These are phyloP conservation scores for Xylogone sp. DNA, from an alignment of 2,329 filamentous ascomycete genomes.

Conservation along the genomic window DNA sequence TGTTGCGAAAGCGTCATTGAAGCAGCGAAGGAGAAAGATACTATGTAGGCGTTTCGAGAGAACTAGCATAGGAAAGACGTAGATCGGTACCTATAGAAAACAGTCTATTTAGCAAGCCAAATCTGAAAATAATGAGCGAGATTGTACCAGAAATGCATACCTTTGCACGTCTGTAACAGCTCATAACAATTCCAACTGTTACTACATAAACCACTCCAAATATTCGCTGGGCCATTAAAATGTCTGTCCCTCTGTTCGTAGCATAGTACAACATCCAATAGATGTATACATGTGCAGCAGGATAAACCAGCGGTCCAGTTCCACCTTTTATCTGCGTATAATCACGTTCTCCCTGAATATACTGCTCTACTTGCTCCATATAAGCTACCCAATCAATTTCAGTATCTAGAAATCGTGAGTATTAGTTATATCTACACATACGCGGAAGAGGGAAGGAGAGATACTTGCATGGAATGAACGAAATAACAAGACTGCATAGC, in stretches of 20 bases:
- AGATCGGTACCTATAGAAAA: constrained; percentile 66
- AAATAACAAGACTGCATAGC: constrained; percentile 24
- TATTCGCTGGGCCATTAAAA: constrained; percentile 75
- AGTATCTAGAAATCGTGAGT: constrained; percentile 70
- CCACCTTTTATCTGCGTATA: constrained; percentile 82
- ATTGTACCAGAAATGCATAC: constrained; percentile 36
- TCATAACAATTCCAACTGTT: constrained; percentile 72
- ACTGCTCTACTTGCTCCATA: constrained; percentile 87
- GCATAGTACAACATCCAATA: constrained; percentile 77
- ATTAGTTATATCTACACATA: no score
- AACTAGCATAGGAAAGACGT: constrained; percentile 79
- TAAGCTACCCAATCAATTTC: constrained; percentile 98
- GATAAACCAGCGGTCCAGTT: constrained; percentile 93
- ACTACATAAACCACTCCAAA: constrained; percentile 78
- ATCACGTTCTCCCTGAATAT: constrained; percentile 78
- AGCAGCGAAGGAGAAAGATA: constrained; percentile 86
- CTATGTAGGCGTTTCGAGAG: constrained; percentile 91
- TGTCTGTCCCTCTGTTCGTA: constrained; percentile 72
- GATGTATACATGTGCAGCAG: constrained; percentile 87
- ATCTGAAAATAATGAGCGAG: neutral
- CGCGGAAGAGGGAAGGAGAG: neutral
- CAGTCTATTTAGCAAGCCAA: constrained; percentile 5
- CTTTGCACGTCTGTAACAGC: constrained; percentile 73
- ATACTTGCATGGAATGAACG: constrained; percentile 25
- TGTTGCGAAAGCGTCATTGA: constrained; percentile 91